A percentile compares a stretch with the other conserved stretches of the same genome.
These are phyloP conservation scores for Opeltia flavorubescens DNA, from an alignment of 495 filamentous ascomycete genomes.

Conservation along the genomic window DNA sequence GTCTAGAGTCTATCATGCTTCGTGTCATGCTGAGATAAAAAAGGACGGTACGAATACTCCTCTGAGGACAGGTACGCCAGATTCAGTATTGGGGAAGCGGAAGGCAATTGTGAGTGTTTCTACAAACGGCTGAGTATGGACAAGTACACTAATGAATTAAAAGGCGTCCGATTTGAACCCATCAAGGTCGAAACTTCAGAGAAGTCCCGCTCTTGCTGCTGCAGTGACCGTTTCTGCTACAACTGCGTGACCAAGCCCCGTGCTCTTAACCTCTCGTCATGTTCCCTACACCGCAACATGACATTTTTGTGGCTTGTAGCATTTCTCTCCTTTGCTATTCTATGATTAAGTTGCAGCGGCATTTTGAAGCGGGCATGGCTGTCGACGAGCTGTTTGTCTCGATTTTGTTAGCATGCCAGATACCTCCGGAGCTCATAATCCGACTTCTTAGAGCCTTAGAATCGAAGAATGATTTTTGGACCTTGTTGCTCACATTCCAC, in stretches of 20 bases:
- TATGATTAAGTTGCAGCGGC: no score
- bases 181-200: not conserved
- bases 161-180: not conserved
- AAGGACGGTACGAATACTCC: slow-evolving; percentile 37
- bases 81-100: slow-evolving; percentile 59
- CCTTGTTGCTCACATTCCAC: not conserved
- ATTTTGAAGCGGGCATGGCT: no score
- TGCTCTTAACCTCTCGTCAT: not conserved
- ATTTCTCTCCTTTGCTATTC: no score
- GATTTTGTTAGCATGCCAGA: no score
- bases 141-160: not conserved
- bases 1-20: slow-evolving; percentile 76
- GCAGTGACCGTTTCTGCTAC: not conserved
- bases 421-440: no score
- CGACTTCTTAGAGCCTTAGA: no score
- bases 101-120: slow-evolving; percentile 51
- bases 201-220: not conserved
- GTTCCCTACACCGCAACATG: not conserved
- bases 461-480: not conserved
- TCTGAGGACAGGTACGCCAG: slow-evolving; percentile 39
- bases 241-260: not conserved
- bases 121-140: not conserved
- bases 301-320: not conserved
- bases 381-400: not conserved
- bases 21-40: slow-evolving; percentile 72